phyloP scores from a whole-genome alignment of 1,284 basidiomycete genomes.

The Leccinum pachyderme region DNA sequence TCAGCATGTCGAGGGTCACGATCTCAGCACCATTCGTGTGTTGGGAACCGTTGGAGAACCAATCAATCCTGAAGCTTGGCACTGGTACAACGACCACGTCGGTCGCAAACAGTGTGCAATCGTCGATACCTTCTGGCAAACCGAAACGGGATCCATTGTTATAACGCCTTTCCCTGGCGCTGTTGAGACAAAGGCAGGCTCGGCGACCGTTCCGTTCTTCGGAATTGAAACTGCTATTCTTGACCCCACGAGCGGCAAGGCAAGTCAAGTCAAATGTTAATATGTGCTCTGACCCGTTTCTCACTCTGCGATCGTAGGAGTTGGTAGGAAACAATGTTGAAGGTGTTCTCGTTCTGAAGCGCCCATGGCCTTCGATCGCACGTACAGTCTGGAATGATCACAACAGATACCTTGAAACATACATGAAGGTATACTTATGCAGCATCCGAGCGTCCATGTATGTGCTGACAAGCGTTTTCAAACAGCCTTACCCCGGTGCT shows the following conservation, averaged over 20 bases:
- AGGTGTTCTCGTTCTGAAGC: constrained; percentile 86
- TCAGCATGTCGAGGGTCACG: constrained; percentile 83
- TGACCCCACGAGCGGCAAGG: constrained; percentile 76
- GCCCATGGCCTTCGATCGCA: constrained; percentile 96
- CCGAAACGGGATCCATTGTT: constrained; percentile 95
- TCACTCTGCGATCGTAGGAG: constrained; percentile 41
- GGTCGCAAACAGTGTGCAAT: constrained; percentile 89
- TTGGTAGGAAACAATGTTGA: constrained; percentile 84
- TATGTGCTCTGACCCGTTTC: background rate
- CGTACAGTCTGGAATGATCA: constrained; percentile 93
- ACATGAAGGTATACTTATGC: constrained; percentile 64
- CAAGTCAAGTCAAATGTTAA: constrained; percentile 14
- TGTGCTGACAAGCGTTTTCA: constrained; percentile 5
- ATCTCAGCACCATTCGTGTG: constrained; percentile 83
- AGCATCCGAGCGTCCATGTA: background rate
- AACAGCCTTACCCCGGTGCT: constrained; percentile 74
- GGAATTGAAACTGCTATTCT: constrained; percentile 90
- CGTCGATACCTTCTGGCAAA: constrained; percentile 98
- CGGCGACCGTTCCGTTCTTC: constrained; percentile 97
- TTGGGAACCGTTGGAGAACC: constrained; percentile 96
- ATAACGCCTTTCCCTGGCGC: constrained; percentile 96
- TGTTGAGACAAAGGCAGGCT: constrained; percentile 93
- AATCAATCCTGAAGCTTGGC: constrained; percentile 99
- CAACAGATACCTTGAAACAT: constrained; percentile 88
- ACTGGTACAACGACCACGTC: constrained; percentile 97